Percentiles rank a stretch among this genome's conserved stretches.
Evolutionary conservation across 2,329 filamentous ascomycete genomes (phyloP).

Genomic region (Exophiala viscosa): DNA sequence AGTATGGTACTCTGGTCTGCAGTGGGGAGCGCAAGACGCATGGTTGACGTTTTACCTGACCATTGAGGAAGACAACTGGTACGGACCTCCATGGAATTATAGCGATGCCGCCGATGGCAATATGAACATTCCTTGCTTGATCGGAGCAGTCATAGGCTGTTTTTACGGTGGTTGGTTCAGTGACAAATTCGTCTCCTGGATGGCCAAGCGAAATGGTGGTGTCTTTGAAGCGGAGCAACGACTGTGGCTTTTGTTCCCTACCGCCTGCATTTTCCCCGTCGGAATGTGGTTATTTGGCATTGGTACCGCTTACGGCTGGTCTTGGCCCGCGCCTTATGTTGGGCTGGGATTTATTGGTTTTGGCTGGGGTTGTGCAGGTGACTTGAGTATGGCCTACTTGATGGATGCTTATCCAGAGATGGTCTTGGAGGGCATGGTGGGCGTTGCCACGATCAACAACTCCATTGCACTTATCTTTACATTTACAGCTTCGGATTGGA

Average conservation of each 20-base stretch:
- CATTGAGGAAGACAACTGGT: slow-evolving; percentile 56
- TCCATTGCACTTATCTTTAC: slow-evolving; percentile 54
- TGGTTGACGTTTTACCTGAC: slow-evolving; percentile 59
- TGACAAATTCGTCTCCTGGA: slow-evolving; percentile 55
- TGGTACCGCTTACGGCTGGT: slow-evolving; percentile 49
- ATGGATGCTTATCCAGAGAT: slow-evolving; percentile 57
- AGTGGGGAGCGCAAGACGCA: slow-evolving; percentile 60
- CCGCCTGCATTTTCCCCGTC: slow-evolving; percentile 49
- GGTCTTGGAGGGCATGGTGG: slow-evolving; percentile 58
- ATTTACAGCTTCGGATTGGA: slow-evolving; percentile 50
- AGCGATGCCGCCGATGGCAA: slow-evolving; percentile 52
- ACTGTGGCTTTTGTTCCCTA: slow-evolving; percentile 50
- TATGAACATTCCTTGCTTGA: slow-evolving; percentile 58
- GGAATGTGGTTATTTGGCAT: slow-evolving; percentile 55
- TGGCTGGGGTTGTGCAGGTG: slow-evolving; percentile 57
- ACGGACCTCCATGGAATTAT: slow-evolving; percentile 54
- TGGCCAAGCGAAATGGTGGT: slow-evolving; percentile 52
- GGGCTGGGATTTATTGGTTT: slow-evolving; percentile 58
- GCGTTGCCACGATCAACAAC: slow-evolving; percentile 57
- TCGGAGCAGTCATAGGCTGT: slow-evolving; percentile 27
- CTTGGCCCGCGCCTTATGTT: slow-evolving; percentile 53
- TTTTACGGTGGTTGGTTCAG: slow-evolving; percentile 52
- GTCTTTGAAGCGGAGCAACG: slow-evolving; percentile 56
- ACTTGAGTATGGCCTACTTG: slow-evolving; percentile 54
- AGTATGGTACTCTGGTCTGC: slow-evolving; percentile 55